phyloP scores from a whole-genome alignment of 768 basidiomycete genomes.

The Russula olivacea region DNA sequence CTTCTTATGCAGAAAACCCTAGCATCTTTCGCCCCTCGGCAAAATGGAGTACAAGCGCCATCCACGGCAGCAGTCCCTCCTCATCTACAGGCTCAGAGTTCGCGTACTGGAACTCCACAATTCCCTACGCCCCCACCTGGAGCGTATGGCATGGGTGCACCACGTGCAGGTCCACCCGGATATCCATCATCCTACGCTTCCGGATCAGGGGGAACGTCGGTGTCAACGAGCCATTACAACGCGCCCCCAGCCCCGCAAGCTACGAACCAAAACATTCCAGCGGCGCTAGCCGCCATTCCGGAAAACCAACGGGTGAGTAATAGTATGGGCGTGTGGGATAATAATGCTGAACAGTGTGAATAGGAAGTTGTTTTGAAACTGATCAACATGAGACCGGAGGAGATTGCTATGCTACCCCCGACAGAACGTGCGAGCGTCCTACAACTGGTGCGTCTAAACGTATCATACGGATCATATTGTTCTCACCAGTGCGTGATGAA shows the following conservation, averaged over 20 bases:
- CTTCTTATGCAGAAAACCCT: conserved; percentile 49
- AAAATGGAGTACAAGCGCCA: conserved; percentile 18
- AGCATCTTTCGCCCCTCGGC: conserved; percentile 41
- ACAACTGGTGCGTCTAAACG: conserved; percentile 59
- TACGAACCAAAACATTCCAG: conserved; percentile 34
- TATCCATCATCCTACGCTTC: conserved; percentile 12
- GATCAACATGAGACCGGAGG: conserved; percentile 75
- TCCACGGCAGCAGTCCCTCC: conserved; percentile 30
- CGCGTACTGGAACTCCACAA: conserved; percentile 17
- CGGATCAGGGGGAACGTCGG: not conserved
- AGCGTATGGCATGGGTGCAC: conserved; percentile 1
- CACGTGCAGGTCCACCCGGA: conserved; percentile 13
- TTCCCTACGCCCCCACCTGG: conserved; percentile 12
- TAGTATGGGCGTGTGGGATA: conserved; percentile 3
- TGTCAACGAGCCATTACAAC: conserved; percentile 7
- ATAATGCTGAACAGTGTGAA: conserved; percentile 20
- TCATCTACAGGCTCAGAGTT: conserved; percentile 33
- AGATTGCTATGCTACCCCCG: conserved; percentile 70
- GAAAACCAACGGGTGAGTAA: conserved; percentile 59
- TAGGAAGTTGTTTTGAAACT: conserved; percentile 75
- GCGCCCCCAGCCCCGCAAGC: conserved; percentile 19
- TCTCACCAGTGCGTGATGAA: not conserved
- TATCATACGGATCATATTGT: not conserved
- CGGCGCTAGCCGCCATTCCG: conserved; percentile 53
- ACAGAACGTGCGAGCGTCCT: conserved; percentile 71